Base-by-base conservation (phyloP, 192 early-diverging fungal species). In the Entomortierella beljakovae region DNA sequence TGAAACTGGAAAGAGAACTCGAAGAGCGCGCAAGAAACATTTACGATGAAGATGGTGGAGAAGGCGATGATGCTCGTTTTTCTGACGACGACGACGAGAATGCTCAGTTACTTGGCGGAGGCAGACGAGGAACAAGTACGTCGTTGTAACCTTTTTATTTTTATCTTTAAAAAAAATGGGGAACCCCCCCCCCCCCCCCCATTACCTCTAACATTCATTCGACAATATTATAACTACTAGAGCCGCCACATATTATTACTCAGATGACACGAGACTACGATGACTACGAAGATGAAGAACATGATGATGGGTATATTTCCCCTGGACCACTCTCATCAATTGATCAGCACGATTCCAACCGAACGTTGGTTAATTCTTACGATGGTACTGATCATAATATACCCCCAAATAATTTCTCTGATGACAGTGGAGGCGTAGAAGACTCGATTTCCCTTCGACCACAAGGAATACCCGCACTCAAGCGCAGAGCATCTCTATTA, bases 401-500 rank as follows among this genome's bases (percentile, higher is more conserved):
- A 32, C 31, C 40, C 33, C 64, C n/a, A 64, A 58, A 49, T 72
- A 51, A 37, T 67, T 62, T 64, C 67, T 69, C 68, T 60, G 62
- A 49, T 54, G 34, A 63, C 63, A 82, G 69, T 38, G 81, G 61
- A 50, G 73, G 73, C 46, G 69, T 62, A 10, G 68, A 82, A 15
- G 64, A 82, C 50, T 52, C 81, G 37, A 63, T 76, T 16, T 66
- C 67, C 1, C 52, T 79, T 53, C 43, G 68, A 48, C 77, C 82
- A 26, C 37, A 68, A 59, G 64, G 68, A 26, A 18, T 55, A 23
- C 37, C 63, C 46, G 51, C 58, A 4, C 26, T 70, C 28, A 67
- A 42, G 31, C 65, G 63, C 38, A 70, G 86, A 48, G 80, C 88
- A 22, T 86, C 86, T 18, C 68, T 89, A 13, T 82, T 89, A 64